These are phyloP conservation scores for Pichia insulana DNA, from an alignment of 805 yeast genomes.

Conservation along the genomic window DNA sequence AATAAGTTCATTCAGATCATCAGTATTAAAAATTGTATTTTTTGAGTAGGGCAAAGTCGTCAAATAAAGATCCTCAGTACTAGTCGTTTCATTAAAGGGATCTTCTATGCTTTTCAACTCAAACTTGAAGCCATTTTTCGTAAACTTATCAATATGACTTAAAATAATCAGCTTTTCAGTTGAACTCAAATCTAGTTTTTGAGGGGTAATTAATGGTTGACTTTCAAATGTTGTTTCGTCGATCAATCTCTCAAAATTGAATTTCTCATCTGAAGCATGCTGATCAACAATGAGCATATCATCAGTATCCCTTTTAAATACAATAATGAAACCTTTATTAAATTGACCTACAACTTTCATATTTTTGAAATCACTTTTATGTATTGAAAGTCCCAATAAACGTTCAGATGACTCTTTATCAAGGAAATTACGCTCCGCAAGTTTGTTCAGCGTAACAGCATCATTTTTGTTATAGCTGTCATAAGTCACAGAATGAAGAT, in stretches of 20 bases:
- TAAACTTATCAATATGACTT: constrained; percentile 50
- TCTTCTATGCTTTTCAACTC: constrained; percentile 42
- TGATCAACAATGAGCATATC: constrained; percentile 89
- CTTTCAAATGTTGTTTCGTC: constrained; percentile 46
- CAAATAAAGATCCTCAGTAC: constrained; percentile 36
- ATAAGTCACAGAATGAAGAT: constrained; percentile 1
- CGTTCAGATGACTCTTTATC: constrained; percentile 47
- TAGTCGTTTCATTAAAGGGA: constrained; percentile 36
- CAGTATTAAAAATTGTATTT: constrained; percentile 51
- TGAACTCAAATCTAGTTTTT: constrained; percentile 53
- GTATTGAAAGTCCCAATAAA: constrained; percentile 48
- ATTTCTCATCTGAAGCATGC: constrained; percentile 96
- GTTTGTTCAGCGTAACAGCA: constrained; percentile 6
- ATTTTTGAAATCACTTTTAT: constrained; percentile 59
- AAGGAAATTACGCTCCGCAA: constrained; percentile 32
- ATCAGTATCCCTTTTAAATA: constrained; percentile 37
- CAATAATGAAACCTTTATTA: constrained; percentile 89
- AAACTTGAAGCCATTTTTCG: constrained; percentile 70
- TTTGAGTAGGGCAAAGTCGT: constrained; percentile 68
- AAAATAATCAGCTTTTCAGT: constrained; percentile 69
- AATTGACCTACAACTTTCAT: constrained; percentile 91
- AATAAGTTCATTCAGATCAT: constrained; percentile 72
- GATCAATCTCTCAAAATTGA: constrained; percentile 70
- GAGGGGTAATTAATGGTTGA: constrained; percentile 63
- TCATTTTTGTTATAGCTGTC: not conserved